Evolutionary conservation across 768 basidiomycete genomes (phyloP).

Genomic region (Lactarius hatsudake): DNA sequence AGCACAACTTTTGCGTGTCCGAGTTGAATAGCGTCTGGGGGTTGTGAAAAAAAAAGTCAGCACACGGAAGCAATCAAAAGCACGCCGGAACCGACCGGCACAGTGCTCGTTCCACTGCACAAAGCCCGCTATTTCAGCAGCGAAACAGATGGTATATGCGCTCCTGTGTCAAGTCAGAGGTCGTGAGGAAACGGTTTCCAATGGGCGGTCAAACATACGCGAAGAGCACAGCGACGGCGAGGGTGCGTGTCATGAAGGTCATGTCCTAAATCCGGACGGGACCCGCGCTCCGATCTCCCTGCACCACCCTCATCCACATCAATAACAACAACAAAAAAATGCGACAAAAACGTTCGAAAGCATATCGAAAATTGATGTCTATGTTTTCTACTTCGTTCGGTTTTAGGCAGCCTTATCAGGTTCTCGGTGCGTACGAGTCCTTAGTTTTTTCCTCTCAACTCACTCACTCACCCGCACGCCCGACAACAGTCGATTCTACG

Average conservation of each 20-base stretch:
- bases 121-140: conserved; percentile 58
- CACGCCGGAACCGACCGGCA: conserved; percentile 41
- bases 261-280: conserved; percentile 16
- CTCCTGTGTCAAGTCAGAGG: conserved; percentile 3
- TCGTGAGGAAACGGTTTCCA: neutral
- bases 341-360: conserved; percentile 95
- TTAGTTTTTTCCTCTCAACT: too few species aligned
- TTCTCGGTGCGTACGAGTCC: conserved; percentile 57
- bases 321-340: conserved; percentile 41
- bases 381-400: conserved; percentile 84
- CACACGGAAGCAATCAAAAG: neutral
- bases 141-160: conserved; percentile 30
- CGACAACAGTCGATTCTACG: conserved; percentile 70
- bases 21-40: conserved; percentile 37
- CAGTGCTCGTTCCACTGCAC: conserved; percentile 73
- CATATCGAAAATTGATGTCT: conserved; percentile 91
- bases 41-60: conserved; percentile 18
- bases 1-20: conserved; percentile 58
- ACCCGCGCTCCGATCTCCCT: neutral
- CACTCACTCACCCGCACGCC: conserved; percentile 13
- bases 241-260: conserved; percentile 14
- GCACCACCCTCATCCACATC: neutral
- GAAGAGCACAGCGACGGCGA: conserved; percentile 12
- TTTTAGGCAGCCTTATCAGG: conserved; percentile 92
- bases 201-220: conserved; percentile 10